Base-by-base conservation (phyloP, 2,329 filamentous ascomycete genomes). In the Xylaria sp. region DNA sequence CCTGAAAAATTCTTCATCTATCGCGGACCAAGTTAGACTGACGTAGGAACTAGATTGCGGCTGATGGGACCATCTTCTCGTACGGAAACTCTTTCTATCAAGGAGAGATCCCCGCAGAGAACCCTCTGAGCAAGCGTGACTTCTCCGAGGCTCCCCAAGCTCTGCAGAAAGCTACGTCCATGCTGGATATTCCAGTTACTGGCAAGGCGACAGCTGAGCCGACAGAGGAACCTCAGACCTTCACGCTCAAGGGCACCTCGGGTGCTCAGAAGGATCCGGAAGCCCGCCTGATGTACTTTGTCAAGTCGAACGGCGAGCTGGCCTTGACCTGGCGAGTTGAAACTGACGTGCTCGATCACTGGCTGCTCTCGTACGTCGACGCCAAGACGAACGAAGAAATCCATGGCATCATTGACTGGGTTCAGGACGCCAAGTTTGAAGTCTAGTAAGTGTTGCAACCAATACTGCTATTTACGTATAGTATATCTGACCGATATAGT, bases 301-400 rank as follows among this genome's bases (percentile, higher is more conserved):
- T 83, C 72, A 85, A 83, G 67, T 75, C 79, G 0, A 82, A 86
- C 49, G 82, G 82, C 56, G 78, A 74, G 1, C 79, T 90, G 4
- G 81, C 81, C 7, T 79, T 89, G 23, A 80, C 85, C 0, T 90
- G 87, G 88, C 81, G 87, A 74, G 80, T 90, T 12, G 87, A 89
- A 81, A 89, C 87, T 2, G 86, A 89, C 66, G 77, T 88, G 49
- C 68, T 81, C 9, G 82, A 85, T 68, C 86, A 89, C 78, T 90
- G 86, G 86, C 82, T 89, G n/a, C 77, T 88, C 51, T 85, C 85
- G 1, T 90, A 89, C 72, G 83, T 89, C 39, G 84, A 89, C 61
- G 85, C 86, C 4, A 76, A 78, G 4, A 81, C 80, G 61, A 83
- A 82, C 39, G 80, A 82, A 23, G 77, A 85, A 56, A 74, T 90